These are phyloP conservation scores for Quercus agrifolia DNA, from an alignment of 306 rosid species.

Conservation along the genomic window DNA sequence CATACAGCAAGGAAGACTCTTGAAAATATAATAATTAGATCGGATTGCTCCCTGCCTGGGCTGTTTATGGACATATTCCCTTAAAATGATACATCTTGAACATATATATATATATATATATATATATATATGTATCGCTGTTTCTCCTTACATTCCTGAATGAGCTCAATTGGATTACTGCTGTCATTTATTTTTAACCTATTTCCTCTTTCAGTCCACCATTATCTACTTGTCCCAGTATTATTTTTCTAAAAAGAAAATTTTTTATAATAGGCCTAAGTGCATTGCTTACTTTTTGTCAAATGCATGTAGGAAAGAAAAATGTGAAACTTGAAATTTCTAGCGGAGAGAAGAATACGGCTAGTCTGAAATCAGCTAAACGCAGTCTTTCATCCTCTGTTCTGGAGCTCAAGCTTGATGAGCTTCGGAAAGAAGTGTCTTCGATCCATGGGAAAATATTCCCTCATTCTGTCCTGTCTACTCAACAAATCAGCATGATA, in stretches of 20 bases:
- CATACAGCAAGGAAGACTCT: background rate
- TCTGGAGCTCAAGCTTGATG: constrained; percentile 77
- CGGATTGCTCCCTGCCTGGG: background rate
- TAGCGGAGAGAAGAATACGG: constrained; percentile 43
- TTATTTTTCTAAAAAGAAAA: background rate
- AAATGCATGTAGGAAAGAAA: constrained; percentile 51
- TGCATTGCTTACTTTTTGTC: constrained; percentile 10
- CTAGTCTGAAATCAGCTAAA: constrained; percentile 47
- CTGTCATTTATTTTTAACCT: background rate
- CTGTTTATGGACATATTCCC: background rate
- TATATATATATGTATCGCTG: background rate
- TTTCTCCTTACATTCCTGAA: background rate
- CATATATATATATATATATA: background rate
- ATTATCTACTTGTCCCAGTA: background rate
- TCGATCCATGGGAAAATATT: constrained; percentile 75
- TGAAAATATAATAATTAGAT: background rate
- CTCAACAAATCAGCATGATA: constrained; percentile 71
- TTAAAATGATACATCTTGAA: background rate
- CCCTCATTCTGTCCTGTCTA: constrained; percentile 79
- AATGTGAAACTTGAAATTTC: constrained; percentile 57
- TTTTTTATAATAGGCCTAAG: background rate
- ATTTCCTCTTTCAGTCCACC: background rate
- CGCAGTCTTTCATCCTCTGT: constrained; percentile 46
- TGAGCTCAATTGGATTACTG: background rate
- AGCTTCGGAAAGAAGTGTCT: constrained; percentile 70